Percentiles rank a stretch among this genome's conserved stretches.
These are phyloP conservation scores for Pseudopithomyces chartarum DNA, from an alignment of 2,329 filamentous ascomycete species.

Conservation along the genomic window DNA sequence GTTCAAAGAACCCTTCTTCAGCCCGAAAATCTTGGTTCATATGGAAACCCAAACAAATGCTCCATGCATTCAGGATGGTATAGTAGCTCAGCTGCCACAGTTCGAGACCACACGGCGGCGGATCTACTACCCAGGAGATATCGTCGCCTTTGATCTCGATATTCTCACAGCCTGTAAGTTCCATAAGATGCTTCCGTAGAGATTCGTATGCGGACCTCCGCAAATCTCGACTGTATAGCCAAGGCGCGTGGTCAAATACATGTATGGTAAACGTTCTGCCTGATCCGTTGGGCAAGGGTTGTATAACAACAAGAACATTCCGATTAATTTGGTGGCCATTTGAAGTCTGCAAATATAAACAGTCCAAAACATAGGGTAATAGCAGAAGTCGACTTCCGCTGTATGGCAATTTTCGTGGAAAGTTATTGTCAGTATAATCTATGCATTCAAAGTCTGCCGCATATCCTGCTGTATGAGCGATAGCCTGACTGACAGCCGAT, in stretches of 20 bases:
- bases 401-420: not conserved
- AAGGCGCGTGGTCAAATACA: not conserved
- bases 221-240: not conserved
- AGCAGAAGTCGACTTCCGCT: not conserved
- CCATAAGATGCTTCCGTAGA: not conserved
- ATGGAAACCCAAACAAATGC: conserved; percentile 16
- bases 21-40: conserved; percentile 13
- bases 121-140: conserved; percentile 1
- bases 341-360: too few relatives aligned
- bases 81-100: conserved; percentile 13
- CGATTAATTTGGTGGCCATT: not conserved
- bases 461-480: not conserved
- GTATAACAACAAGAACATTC: conserved; percentile 1
- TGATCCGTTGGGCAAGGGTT: not conserved
- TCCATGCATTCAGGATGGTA: conserved; percentile 23
- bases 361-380: not conserved
- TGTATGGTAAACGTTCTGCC: not conserved
- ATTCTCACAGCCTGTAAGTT: not conserved
- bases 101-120: not conserved
- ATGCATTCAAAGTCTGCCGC: not conserved
- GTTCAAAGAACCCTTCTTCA: not conserved
- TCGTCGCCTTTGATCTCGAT: not conserved
- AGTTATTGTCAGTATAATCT: too few relatives aligned
- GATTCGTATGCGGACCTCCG: not conserved
- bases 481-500: conserved; percentile 6